Base-by-base conservation (phyloP, 441 rosid species). In the Adansonia rubrostipa region DNA sequence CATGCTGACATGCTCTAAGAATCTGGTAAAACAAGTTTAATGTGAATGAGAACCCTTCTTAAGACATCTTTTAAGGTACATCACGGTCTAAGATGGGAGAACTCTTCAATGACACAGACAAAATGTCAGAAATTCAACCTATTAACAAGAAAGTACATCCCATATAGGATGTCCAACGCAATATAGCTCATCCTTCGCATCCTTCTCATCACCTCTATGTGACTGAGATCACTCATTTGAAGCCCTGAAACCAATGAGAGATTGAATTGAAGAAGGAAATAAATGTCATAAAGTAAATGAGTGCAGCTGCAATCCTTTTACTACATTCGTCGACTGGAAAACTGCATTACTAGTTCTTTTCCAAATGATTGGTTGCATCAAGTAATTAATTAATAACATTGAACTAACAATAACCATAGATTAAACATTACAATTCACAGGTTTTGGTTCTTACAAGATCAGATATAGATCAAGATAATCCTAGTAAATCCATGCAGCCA, bases 181-280 rank as follows among this genome's bases (percentile, higher is more conserved):
- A 62, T 33, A 48, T 28, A 28, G 57, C 78, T 64, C 50, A 56
- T 50, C 54, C 65, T n/a, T 20, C 42, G 64, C n/a, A 68, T 74
- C 65, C 60, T 56, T 53, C 45, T 45, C 17, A 20, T 9, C 20
- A 54, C 9, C 70, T 62, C 64, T 17, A 48, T n/a, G 61, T 1
- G 17, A 36, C 36, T 17, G 53, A 56, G 77, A 53, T 22, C 58
- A 17, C 64, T n/a, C 50, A 22, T 19, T 51, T 58, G n/a, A 9
- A 63, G 44, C 74, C 83, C 79, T 77, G 79, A 69, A 80, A 80
- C 11, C 14, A 73, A 28, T 24, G 11, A 77, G 33, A 51, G 50
- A 54, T 28, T n/a, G 56, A 61, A 53, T 74, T 50, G 50, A 66
- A 24, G 28, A 36, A 44, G 10, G 61, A n/a, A 54, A 77, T 57